phyloP scores from a whole-genome alignment of 768 basidiomycete genomes.

The Termitomyces sp. region DNA sequence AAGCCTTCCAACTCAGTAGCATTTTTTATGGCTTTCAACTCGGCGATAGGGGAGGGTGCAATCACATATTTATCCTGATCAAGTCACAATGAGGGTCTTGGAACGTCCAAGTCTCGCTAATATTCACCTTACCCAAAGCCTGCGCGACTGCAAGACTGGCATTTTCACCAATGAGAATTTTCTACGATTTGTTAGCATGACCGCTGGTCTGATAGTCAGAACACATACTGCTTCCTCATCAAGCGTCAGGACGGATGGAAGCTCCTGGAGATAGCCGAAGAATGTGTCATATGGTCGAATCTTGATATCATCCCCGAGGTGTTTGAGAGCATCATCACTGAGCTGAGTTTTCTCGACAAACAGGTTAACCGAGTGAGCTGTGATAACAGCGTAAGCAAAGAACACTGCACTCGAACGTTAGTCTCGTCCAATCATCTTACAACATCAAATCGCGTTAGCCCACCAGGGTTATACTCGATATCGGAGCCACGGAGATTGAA shows the following conservation, averaged over 20 bases:
- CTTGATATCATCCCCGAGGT: slow-evolving; percentile 60
- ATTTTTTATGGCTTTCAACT: slow-evolving; percentile 82
- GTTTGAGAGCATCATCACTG: slow-evolving; percentile 35
- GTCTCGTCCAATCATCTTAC: neutral
- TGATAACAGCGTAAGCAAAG: slow-evolving; percentile 87
- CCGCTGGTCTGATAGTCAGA: neutral
- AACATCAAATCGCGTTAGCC: neutral
- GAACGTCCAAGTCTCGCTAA: neutral
- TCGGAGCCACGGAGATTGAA: slow-evolving; percentile 92
- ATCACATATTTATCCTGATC: slow-evolving; percentile 59
- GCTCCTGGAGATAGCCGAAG: slow-evolving; percentile 56
- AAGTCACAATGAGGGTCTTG: neutral
- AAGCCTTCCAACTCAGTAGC: slow-evolving; percentile 84
- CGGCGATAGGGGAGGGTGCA: slow-evolving; percentile 69
- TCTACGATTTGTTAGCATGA: slow-evolving; percentile 33
- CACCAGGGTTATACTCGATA: slow-evolving; percentile 75
- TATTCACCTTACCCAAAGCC: slow-evolving; percentile 65
- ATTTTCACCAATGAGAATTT: slow-evolving; percentile 73
- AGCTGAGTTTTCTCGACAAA: slow-evolving; percentile 66
- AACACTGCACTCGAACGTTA: slow-evolving; percentile 53
- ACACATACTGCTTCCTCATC: slow-evolving; percentile 29
- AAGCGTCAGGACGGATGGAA: slow-evolving; percentile 35
- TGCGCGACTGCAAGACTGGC: slow-evolving; percentile 81
- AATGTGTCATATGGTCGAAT: slow-evolving; percentile 69
- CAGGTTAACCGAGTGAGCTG: slow-evolving; percentile 51